Evolutionary conservation across 139 green algal genomes (phyloP).

Genomic region (Chloropicon primus): DNA sequence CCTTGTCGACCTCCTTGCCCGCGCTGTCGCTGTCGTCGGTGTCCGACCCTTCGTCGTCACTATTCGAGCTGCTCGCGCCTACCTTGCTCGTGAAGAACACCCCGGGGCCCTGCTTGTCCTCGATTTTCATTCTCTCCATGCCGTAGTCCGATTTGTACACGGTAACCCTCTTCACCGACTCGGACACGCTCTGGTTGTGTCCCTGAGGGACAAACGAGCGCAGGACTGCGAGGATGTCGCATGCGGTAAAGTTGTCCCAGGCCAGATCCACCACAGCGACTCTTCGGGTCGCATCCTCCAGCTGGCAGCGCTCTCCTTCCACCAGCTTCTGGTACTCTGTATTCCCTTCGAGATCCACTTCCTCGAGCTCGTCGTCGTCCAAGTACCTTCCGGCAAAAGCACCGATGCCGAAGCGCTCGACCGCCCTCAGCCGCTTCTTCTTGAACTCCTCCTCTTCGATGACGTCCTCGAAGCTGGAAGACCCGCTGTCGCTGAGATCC

Average conservation of each 20-base stretch:
- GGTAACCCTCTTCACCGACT: not conserved
- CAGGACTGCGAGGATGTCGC: not conserved
- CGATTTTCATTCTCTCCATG: not conserved
- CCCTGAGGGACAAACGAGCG: not conserved
- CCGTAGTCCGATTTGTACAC: not conserved
- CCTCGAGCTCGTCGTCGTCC: not conserved
- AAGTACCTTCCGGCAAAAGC: not conserved
- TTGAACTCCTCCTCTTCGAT: not conserved
- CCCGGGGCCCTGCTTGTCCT: not conserved
- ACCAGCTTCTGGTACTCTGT: not conserved
- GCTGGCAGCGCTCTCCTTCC: not conserved
- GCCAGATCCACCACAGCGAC: not conserved
- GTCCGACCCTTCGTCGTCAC: not conserved
- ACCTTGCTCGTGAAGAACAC: not conserved
- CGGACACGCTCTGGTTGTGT: not conserved
- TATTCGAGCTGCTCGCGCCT: not conserved
- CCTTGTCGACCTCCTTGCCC: not conserved
- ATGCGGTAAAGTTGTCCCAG: not conserved
- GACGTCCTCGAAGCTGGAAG: not conserved
- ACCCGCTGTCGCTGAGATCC: not conserved
- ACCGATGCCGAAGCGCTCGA: not conserved
- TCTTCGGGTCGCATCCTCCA: not conserved
- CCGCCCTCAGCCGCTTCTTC: not conserved
- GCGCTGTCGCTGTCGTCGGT: not conserved
- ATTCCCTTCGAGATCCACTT: not conserved